Percentiles rank a stretch among this genome's conserved stretches.
phyloP scores from a whole-genome alignment of 331 rosid genomes.

The Acacia concinna region DNA sequence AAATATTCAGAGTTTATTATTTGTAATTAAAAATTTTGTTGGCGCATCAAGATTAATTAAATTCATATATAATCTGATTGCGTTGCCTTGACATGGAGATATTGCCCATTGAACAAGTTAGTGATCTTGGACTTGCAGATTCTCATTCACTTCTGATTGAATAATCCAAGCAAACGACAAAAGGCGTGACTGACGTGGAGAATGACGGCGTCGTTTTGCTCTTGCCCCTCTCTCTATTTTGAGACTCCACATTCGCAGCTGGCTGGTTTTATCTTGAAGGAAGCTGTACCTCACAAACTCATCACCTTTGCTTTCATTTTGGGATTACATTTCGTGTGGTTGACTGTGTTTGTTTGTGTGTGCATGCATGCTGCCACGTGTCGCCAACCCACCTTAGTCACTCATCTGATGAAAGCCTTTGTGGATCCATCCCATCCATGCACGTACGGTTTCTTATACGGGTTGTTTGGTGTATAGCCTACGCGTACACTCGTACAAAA shows the following conservation, averaged over 20 bases:
- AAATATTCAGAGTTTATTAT: too few relatives aligned
- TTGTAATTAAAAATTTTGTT: too few relatives aligned
- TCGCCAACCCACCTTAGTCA: not conserved
- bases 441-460: not conserved
- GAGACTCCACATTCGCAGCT: not conserved
- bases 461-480: not conserved
- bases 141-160: not conserved
- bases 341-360: too few relatives aligned
- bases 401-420: not conserved
- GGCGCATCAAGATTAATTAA: not conserved
- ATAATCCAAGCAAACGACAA: not conserved
- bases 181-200: conserved; percentile 5
- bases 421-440: not conserved
- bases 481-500: not conserved
- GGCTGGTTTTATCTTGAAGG: not conserved
- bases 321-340: not conserved
- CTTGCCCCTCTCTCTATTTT: too few relatives aligned
- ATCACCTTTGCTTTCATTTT: not conserved
- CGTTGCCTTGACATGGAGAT: not conserved
- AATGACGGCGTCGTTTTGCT: conserved; percentile 21
- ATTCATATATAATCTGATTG: not conserved
- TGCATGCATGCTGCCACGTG: not conserved
- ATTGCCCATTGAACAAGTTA: not conserved
- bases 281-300: not conserved
- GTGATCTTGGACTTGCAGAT: not conserved